A percentile compares a stretch with the other conserved stretches of the same genome.
These are phyloP conservation scores for Pyrenochaeta sp. DNA, from an alignment of 2,329 filamentous ascomycete species.

Conservation along the genomic window DNA sequence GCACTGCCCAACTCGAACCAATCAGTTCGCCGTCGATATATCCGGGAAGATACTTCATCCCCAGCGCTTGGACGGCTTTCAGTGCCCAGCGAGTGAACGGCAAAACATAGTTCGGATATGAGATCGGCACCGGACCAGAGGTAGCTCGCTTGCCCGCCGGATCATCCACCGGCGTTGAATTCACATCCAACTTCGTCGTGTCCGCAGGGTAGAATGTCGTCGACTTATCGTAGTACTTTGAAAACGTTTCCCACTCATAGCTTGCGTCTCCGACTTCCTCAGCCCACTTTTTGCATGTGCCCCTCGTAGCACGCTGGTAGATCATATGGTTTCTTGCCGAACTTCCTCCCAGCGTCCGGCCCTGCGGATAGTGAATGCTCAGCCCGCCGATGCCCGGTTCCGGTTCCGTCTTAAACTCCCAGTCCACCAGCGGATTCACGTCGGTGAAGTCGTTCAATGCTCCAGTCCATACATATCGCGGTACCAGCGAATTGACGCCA, in stretches of 20 bases:
- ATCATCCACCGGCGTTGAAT: slow-evolving; percentile 32
- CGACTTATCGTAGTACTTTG: slow-evolving; percentile 32
- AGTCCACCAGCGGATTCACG: slow-evolving; percentile 35
- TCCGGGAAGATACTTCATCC: slow-evolving; percentile 20
- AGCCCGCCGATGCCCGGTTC: slow-evolving; percentile 17
- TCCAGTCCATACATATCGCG: slow-evolving; percentile 16
- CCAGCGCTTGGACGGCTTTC: slow-evolving; percentile 19
- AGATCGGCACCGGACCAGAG: slow-evolving; percentile 23
- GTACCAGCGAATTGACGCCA: slow-evolving; percentile 29
- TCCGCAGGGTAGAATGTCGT: slow-evolving; percentile 31
- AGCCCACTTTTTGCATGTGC: slow-evolving; percentile 30
- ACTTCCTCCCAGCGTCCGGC: slow-evolving; percentile 23
- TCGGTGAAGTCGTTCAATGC: slow-evolving; percentile 18
- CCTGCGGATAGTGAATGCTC: slow-evolving; percentile 28
- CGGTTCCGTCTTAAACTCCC: slow-evolving; percentile 28
- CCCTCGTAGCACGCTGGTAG: slow-evolving; percentile 20
- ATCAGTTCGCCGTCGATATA: slow-evolving; percentile 24
- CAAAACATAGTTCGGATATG: slow-evolving; percentile 25
- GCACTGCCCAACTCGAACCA: slow-evolving; percentile 19
- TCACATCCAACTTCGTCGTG: slow-evolving; percentile 25
- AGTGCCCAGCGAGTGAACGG: slow-evolving; percentile 21
- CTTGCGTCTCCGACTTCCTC: slow-evolving; percentile 31
- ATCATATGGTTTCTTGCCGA: slow-evolving; percentile 24
- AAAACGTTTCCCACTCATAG: slow-evolving; percentile 33
- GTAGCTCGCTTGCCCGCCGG: slow-evolving; percentile 12